Base-by-base conservation (phyloP, 2,329 filamentous ascomycete species). In the Pyrenophora tritici-repentis region DNA sequence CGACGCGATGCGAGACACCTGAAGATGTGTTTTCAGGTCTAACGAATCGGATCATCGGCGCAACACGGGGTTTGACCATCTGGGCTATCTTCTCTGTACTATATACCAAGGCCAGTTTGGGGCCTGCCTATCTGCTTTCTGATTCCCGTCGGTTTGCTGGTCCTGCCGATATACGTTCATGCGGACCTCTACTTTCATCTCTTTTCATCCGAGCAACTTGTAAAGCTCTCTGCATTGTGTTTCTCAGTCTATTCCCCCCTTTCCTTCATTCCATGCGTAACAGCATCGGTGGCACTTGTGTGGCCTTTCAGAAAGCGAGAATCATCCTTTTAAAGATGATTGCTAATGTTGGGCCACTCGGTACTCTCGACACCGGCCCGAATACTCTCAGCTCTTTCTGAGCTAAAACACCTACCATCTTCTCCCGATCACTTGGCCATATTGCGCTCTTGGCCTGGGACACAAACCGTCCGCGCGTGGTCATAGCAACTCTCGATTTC, bases 1-100 rank as follows among this genome's bases (percentile, higher is more conserved):
- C 56, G 67, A 68, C 58, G 66, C 67, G 66, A 69, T 69, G 65
- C 62, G 68, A 63, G 54, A 70, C 65, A 68, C 64, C 65, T 68
- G 66, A 56, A 58, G 55, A 62, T 58, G 42, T 59, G 60, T 58
- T 42, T 50, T 61, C 59, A 59, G 67, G 58, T 58, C 61, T 68
- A 50, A 68, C 67, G 62, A 63, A 68, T 70, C 67, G 61, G 62
- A 53, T 55, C 57, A 62, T 62, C 56, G 68, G 71, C 68, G 70
- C 62, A 51, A 63, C 51, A 55, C 53, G 68, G 69, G 69, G 66
- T 65, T 67, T 63, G 60, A 62, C 59, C 57, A 65, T 63, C 60
- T 67, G 58, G 63, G 60, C 68, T 59, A 57, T 67, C 55, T 56
- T 61, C 62, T 65, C 56, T 73, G 70, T 73, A 72, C 61, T 73